Percentiles rank a stretch among this genome's conserved stretches.
Conservation (phyloP, 768 basidiomycete genomes). For the Auricularia sp. region DNA sequence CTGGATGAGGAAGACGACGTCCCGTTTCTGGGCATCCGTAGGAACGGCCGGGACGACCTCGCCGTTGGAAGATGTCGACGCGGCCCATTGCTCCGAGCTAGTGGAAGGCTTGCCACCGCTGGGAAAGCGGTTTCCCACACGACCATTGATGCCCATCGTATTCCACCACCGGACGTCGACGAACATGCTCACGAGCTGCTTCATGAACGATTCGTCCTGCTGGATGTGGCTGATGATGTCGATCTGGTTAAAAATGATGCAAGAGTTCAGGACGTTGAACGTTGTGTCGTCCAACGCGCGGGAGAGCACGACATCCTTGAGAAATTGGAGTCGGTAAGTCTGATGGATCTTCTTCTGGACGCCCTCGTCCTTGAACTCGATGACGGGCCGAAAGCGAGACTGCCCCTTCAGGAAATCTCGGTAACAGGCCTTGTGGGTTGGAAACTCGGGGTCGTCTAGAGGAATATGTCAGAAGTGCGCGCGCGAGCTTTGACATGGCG, state of each 20-base stretch:
- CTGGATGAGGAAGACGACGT: constrained; percentile 81
- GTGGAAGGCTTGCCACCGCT: neutral
- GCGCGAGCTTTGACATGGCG: constrained; percentile 7
- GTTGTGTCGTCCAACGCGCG: constrained; percentile 92
- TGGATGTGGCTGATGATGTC: constrained; percentile 92
- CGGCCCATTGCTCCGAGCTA: neutral
- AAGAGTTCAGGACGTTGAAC: constrained; percentile 92
- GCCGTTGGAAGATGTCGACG: neutral
- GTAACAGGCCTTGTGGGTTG: constrained; percentile 92
- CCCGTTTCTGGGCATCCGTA: constrained; percentile 52
- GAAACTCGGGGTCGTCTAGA: constrained; percentile 94
- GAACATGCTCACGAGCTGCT: constrained; percentile 67
- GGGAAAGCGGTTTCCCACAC: neutral
- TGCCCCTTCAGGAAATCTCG: constrained; percentile 82
- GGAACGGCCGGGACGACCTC: neutral
- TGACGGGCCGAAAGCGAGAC: constrained; percentile 82
- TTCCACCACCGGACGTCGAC: constrained; percentile 22
- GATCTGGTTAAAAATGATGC: constrained; percentile 98
- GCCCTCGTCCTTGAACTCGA: constrained; percentile 62
- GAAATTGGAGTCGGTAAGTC: constrained; percentile 92
- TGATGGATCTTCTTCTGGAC: constrained; percentile 90
- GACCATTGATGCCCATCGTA: neutral
- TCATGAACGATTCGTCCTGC: constrained; percentile 62
- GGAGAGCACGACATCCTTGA: constrained; percentile 96
- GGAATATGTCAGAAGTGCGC: constrained; percentile 11